Conservation (phyloP, 2,329 filamentous ascomycete species). For the Paraphoma chrysanthemicola region DNA sequence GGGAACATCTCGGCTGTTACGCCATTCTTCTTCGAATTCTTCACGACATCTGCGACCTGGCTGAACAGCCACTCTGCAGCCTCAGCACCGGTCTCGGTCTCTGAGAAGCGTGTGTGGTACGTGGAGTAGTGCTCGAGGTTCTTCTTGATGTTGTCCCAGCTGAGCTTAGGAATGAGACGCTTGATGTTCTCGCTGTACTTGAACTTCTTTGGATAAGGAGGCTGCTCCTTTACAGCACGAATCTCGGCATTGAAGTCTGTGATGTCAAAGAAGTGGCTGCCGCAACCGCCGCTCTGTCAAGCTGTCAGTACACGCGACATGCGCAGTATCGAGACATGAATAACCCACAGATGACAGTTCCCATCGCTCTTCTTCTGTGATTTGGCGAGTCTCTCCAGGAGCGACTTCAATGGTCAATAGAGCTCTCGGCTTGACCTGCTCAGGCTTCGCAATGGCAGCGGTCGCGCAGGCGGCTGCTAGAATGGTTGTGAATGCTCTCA, state of each 20-base stretch:
- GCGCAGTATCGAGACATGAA: neutral
- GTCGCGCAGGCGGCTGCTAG: conserved; percentile 17
- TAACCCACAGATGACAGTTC: conserved; percentile 71
- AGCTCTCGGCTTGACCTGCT: conserved; percentile 17
- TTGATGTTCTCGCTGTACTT: conserved; percentile 17
- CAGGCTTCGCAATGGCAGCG: conserved; percentile 15
- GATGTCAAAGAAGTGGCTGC: conserved; percentile 30
- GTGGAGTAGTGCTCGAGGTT: conserved; percentile 22
- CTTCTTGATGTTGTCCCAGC: conserved; percentile 23
- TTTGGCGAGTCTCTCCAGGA: conserved; percentile 79
- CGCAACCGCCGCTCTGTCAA: conserved; percentile 19
- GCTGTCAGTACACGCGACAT: neutral
- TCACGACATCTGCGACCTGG: conserved; percentile 75
- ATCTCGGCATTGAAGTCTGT: conserved; percentile 22
- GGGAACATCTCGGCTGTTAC: conserved; percentile 75
- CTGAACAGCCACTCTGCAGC: conserved; percentile 84
- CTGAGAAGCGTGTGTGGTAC: conserved; percentile 26
- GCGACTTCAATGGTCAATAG: conserved; percentile 79
- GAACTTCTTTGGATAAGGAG: conserved; percentile 20
- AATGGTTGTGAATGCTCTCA: conserved; percentile 6
- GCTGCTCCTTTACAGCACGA: conserved; percentile 15
- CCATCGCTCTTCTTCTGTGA: conserved; percentile 93
- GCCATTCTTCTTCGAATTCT: conserved; percentile 70
- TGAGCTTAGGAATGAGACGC: conserved; percentile 18
- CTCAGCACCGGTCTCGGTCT: conserved; percentile 64